phyloP scores from a whole-genome alignment of 164 flowering plant species.

The Taxillus chinensis region DNA sequence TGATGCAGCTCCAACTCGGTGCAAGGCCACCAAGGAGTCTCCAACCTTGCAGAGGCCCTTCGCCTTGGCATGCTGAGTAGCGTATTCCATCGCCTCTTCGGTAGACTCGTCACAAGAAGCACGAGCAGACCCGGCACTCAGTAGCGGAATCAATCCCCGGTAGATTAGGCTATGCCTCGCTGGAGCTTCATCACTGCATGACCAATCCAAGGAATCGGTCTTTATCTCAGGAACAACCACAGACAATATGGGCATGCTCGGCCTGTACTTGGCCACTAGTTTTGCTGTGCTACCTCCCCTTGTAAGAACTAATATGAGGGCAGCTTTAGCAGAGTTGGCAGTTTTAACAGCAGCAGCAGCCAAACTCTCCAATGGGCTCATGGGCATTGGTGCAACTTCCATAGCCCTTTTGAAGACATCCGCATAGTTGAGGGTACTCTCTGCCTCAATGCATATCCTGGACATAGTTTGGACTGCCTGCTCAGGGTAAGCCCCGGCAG shows the following conservation, averaged over 20 bases:
- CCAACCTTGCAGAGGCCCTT: constrained; percentile 68
- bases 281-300: constrained; percentile 84
- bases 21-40: constrained; percentile 75
- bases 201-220: constrained; percentile 74
- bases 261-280: constrained; percentile 81
- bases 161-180: constrained; percentile 81
- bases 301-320: constrained; percentile 68
- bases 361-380: constrained; percentile 84
- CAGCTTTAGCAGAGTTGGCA: constrained; percentile 56
- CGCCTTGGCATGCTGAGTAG: constrained; percentile 48
- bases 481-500: constrained; percentile 91
- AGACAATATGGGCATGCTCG: constrained; percentile 70
- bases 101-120: constrained; percentile 71
- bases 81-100: constrained; percentile 61
- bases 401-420: constrained; percentile 58
- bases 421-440: constrained; percentile 64
- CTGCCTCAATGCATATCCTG: constrained; percentile 75
- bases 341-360: constrained; percentile 79
- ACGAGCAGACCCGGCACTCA: constrained; percentile 62
- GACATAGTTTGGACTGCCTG: constrained; percentile 82
- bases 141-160: constrained; percentile 65
- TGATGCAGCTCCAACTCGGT: constrained; percentile 61
- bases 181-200: constrained; percentile 76
- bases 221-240: constrained; percentile 77
- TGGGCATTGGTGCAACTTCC: constrained; percentile 68